Evolutionary conservation across 129 eudicot species (phyloP), one percentile per base, ranked within the genome.

Genomic region (Lactuca saligna): DNA sequence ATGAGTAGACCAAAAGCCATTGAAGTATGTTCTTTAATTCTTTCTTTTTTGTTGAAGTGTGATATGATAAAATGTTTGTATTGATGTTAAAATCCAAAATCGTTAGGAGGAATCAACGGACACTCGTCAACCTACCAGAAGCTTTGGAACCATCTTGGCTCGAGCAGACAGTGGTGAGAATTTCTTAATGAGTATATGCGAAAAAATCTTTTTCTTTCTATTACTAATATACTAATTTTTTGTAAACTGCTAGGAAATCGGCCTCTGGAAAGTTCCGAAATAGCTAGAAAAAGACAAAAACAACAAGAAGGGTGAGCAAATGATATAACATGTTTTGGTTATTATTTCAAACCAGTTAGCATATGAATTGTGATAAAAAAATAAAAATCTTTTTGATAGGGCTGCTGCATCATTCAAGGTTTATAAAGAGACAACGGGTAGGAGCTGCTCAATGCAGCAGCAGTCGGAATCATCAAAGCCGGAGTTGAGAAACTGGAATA

Each of bases 61-160:
- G 31, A 38, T 20, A 46, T 5, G 61, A 71, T 7, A 55, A 71
- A 20, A 11, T 63, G 34, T 2, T 34, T 53, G 17, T 58, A 35
- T 39, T 56, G 16, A 57, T 65, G 35, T 38, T 9, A n/a, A 17
- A 11, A 1, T 39, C 54, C 39, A 49, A 56, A 13, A 53, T 67
- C 33, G 17, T 0, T 84, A 89, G 98, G 96, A 86, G 66, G 97
- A 89, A 75, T 41, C 17, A 37, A 17, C 44, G 9, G 95, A 86
- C 69, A 79, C 76, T 61, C 71, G 56, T 39, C 73, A 54, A 35
- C 88, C 90, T 34, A 71, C 55, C 44, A 86, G 98, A 80, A 87
- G 88, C 79, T 93, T 93, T 72, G 98, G 98, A 72, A 93, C 97
- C 25, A 68, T 84, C 17, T 75, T 93, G 79, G 82, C 86, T 65